Base-by-base conservation (phyloP, 352 stramenopile species). In the Blastocystis sp. region DNA sequence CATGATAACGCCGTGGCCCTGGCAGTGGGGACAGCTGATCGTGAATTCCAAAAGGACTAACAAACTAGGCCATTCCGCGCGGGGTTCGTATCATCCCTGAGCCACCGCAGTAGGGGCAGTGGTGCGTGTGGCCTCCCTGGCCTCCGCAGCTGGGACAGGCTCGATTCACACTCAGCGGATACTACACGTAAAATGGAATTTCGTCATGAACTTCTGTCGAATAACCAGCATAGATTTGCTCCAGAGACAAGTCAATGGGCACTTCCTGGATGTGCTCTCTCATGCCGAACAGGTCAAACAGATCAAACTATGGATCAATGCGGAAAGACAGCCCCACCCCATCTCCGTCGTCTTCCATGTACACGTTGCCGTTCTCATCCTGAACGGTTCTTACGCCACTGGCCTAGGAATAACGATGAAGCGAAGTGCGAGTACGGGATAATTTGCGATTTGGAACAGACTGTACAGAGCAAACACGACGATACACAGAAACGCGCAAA, bases 221-320 rank as follows among this genome's bases (percentile, higher is more conserved):
- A 23, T 69, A 48, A n/a, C 74, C 74, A 14, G 9, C 34, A 45
- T 84, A 28, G 56, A 84, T 84, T 28, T 84, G n/a, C 53, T 84
- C 74, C 34, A 84, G 74, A 0, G 74, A 56, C 5, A 84, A 38
- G 14, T 21, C 5, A n/a, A 84, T 40, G 45, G 53, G 10, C 21
- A 67, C 34, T 62, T 84, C 53, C 11, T 61, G 52, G 60, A 84
- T 41, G 4, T 43, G 74, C 14, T 41, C 19, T 11, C 66, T 53
- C 11, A 84, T 38, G 41, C 45, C 52, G n/a, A 84, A 84, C 21
- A 84, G 43, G 52, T 84, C 61, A 19, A 84, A 67, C 17, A 84
- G 45, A 38, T 28, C 45, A 84, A 81, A 81, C 48, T 76, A 79
- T 0, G 52, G 60, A 62, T n/a, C 34, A 48, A 77, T 4, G 11